Evolutionary conservation across 2,329 filamentous ascomycete species (phyloP), one percentile per base, ranked within the genome.

Genomic region (Penicillium sp.): DNA sequence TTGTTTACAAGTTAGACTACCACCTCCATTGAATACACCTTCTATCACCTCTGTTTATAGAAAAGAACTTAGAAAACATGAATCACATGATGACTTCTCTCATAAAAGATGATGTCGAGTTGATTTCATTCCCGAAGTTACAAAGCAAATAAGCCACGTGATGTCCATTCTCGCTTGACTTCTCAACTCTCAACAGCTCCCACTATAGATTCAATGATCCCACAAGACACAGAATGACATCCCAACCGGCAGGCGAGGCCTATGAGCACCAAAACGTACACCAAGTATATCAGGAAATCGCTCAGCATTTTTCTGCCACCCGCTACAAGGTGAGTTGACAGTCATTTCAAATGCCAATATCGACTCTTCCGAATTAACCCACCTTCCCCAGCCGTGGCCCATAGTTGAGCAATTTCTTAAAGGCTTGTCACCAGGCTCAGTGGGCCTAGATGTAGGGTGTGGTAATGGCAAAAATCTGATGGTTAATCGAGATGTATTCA

Each of bases 391-490:
- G 82, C 90, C 93, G 53, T 99, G 93, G 93, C 93, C 93, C 18
- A 86, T 95, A 60, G 88, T 97, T 48, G 82, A 90, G 55, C 76
- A 77, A 30, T 97, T 96, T 68, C 80, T 97, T 30, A 73, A 77
- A 41, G 74, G 75, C 28, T 80, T 87, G 40, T 66, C 77, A 0
- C 73, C 83, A 11, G 92, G 91, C 22, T 80, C 88, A 41, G 73
- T 97, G 48, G 93, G 93, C 9, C 78, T 95, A 28, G 93, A 99
- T 71, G 79, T 97, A 49, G 93, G 93, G 53, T 97, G 93, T 72
- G 93, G 93, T 52, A 99, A 99, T 73, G 93, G 93, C 59, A 97
- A 97, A 77, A 96, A 97, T 69, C 76, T 97, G 53, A 76, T 80
- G 52, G 87, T 95, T 49, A 95, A 95, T 71, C 79, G 77, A 18